A percentile compares a stretch with the other conserved stretches of the same genome.
These are phyloP conservation scores for Rhynchosporium agropyri DNA, from an alignment of 2,329 filamentous ascomycete genomes.

Conservation along the genomic window DNA sequence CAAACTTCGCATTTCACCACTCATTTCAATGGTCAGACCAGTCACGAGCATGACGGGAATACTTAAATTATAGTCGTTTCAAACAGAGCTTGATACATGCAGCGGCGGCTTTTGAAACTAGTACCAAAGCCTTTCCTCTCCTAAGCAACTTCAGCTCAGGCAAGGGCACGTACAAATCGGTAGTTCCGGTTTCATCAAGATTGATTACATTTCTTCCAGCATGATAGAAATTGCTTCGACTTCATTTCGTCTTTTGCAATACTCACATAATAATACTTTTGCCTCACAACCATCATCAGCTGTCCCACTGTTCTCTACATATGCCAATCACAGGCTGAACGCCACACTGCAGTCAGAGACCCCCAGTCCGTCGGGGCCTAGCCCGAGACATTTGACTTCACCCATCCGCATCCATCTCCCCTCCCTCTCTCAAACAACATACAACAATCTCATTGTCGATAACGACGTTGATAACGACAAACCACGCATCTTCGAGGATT, in stretches of 20 bases:
- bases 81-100: slow-evolving; percentile 13
- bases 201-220: too few relatives aligned
- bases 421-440: slow-evolving; percentile 18
- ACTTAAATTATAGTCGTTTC: slow-evolving; percentile 9
- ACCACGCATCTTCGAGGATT: slow-evolving; percentile 19
- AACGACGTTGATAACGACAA: not conserved
- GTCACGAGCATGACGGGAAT: slow-evolving; percentile 1
- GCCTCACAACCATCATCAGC: slow-evolving; percentile 7
- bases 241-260: not conserved
- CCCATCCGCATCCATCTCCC: not conserved
- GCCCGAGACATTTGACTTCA: slow-evolving; percentile 1
- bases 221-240: not conserved
- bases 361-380: slow-evolving; percentile 1
- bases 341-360: slow-evolving; percentile 14
- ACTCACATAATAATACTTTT: not conserved
- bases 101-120: slow-evolving; percentile 7
- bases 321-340: not conserved
- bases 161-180: not conserved
- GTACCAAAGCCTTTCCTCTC: not conserved
- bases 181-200: not conserved
- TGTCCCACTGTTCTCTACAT: not conserved
- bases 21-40: slow-evolving; percentile 3
- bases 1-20: slow-evolving; percentile 4
- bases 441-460: slow-evolving; percentile 3
- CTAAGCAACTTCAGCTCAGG: not conserved